Evolutionary conservation across 2,329 filamentous ascomycete species (phyloP), one percentile per base, ranked within the genome.

Genomic region (Polychaeton citri): DNA sequence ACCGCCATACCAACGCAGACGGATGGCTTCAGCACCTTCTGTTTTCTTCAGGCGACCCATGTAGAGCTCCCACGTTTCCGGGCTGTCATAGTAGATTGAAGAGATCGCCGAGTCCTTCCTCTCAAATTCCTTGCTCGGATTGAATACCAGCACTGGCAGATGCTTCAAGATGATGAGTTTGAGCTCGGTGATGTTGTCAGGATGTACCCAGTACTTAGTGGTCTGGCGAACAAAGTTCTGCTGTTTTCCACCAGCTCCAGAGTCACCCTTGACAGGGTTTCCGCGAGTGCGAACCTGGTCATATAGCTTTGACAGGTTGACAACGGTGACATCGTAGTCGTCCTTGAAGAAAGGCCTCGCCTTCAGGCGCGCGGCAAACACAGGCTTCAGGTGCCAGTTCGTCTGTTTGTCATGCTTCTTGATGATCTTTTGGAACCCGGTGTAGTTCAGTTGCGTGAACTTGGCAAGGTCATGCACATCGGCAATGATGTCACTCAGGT

Each of bases 201-300:
- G 84, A 54, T 98, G 90, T 32, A 98, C 90, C 90, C 90, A 98
- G 66, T 98, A 98, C 62, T 98, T 98, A 20, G 90, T 98, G 1
- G 90, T 98, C 56, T 96, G 84, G 40, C 90, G 82, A 43, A 98
- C 77, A 55, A 98, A 98, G 67, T 81, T 96, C 54, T 87, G 88
- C 61, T 98, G 90, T 44, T 73, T 76, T 37, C 88, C 90, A 49
- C 90, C 90, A 12, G 90, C 90, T 6, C 87, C 69, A 47, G 85
- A 84, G 59, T 98, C 90, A 38, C 90, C 90, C 62, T 85, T 87
- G 52, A 85, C 77, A 0, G 90, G 90, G 55, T 92, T 88, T 39
- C 90, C 90, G 47, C 88, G 75, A 2, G 88, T 98, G 37, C 90
- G 78, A 12, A 96, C 90, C 30, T 92, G 71, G 58, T 98, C 88